Evolutionary conservation across 495 filamentous ascomycete genomes (phyloP).

Genomic region (Penicillium pulvis): DNA sequence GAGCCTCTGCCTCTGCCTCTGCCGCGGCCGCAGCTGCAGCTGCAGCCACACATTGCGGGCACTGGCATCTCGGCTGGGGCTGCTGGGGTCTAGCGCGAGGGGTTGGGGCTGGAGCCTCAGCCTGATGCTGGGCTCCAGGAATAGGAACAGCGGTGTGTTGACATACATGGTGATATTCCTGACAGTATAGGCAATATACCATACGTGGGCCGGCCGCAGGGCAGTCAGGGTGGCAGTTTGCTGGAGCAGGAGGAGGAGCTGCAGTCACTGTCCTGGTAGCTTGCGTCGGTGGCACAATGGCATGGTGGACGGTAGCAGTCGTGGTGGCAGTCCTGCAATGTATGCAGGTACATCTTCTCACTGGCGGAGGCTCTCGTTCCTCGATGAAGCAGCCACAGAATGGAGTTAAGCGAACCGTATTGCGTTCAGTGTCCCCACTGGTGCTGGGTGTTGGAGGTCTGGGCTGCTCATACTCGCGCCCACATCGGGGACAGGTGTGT

Average conservation of each 20-base stretch:
- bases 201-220: neutral
- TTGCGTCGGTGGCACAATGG: neutral
- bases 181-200: neutral
- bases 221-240: neutral
- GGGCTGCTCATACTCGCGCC: slow-evolving; percentile 5
- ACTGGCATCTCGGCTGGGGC: neutral
- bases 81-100: neutral
- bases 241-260: neutral
- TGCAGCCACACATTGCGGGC: neutral
- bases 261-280: neutral
- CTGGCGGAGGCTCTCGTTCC: slow-evolving; percentile 3
- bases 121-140: neutral
- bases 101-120: neutral
- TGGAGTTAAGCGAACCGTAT: neutral
- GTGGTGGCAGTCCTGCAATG: neutral
- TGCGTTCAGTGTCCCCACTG: slow-evolving; percentile 1
- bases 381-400: neutral
- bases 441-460: neutral
- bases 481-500: slow-evolving; percentile 2
- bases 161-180: slow-evolving; percentile 1
- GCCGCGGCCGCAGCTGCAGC: neutral
- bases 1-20: neutral
- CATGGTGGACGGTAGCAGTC: neutral
- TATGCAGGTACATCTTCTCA: neutral
- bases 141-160: neutral